These are phyloP conservation scores for Erythrobasidium hasegawianum DNA, from an alignment of 1,284 basidiomycete genomes.

Conservation along the genomic window DNA sequence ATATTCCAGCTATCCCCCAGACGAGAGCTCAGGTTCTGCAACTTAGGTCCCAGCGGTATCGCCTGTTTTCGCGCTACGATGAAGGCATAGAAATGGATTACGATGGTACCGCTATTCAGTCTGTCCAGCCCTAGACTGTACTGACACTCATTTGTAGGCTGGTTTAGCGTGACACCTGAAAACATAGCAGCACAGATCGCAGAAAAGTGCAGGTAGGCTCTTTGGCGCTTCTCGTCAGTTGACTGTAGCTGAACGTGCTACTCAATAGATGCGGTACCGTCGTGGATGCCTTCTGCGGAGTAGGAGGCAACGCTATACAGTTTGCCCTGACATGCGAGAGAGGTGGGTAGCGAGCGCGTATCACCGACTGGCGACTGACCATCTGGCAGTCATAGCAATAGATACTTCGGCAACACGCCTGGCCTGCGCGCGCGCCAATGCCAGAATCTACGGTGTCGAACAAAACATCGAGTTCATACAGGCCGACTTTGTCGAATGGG, in stretches of 20 bases:
- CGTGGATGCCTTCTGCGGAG: constrained; percentile 93
- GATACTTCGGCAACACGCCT: constrained; percentile 80
- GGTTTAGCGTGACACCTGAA: constrained; percentile 97
- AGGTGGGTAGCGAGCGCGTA: constrained; percentile 36
- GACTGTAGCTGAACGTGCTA: too few species aligned
- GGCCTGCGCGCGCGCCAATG: constrained; percentile 84
- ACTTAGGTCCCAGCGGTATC: constrained; percentile 78
- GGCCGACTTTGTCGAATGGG: constrained; percentile 79
- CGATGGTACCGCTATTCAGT: constrained; percentile 44
- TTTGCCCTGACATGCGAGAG: constrained; percentile 91
- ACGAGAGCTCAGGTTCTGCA: constrained; percentile 48
- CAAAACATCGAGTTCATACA: constrained; percentile 90
- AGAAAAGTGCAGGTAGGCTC: constrained; percentile 79
- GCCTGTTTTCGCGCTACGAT: constrained; percentile 75
- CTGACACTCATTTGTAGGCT: constrained; percentile 57
- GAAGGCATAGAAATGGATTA: constrained; percentile 54
- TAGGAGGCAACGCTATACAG: constrained; percentile 95
- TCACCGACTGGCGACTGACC: neutral
- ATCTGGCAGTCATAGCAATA: constrained; percentile 76
- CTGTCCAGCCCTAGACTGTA: constrained; percentile 45
- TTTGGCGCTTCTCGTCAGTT: too few species aligned
- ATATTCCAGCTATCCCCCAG: neutral
- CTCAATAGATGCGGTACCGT: constrained; percentile 52
- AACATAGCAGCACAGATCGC: constrained; percentile 86
- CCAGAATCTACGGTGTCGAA: constrained; percentile 83